Conservation (phyloP, 1,284 basidiomycete genomes). For the Marasmius fiardii region DNA sequence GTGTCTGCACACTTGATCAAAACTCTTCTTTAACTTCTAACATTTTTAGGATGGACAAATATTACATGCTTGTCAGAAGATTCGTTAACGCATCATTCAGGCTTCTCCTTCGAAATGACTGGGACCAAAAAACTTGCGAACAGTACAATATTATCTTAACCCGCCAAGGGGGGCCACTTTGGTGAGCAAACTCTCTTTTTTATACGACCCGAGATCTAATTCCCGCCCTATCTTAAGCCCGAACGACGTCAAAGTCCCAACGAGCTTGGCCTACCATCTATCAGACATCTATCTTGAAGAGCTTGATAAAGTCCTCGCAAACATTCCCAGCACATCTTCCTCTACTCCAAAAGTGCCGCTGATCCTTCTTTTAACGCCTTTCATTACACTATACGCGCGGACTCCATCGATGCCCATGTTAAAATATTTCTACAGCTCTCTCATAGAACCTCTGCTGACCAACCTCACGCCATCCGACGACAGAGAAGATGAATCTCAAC, state of each 20-base stretch:
- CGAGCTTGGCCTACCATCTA: slow-evolving; percentile 82
- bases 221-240: slow-evolving; percentile 42
- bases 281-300: slow-evolving; percentile 91
- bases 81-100: slow-evolving; percentile 86
- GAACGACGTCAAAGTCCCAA: slow-evolving; percentile 71
- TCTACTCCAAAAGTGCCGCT: slow-evolving; percentile 51
- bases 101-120: slow-evolving; percentile 68
- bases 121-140: slow-evolving; percentile 55
- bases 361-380: slow-evolving; percentile 58
- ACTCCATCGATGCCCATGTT: slow-evolving; percentile 62
- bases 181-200: slow-evolving; percentile 43
- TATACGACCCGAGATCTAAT: slow-evolving; percentile 7
- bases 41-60: slow-evolving; percentile 85
- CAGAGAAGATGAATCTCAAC: slow-evolving; percentile 33
- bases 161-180: slow-evolving; percentile 68
- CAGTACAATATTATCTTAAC: slow-evolving; percentile 71
- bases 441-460: slow-evolving; percentile 64
- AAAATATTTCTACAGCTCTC: slow-evolving; percentile 60
- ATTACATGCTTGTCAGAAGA: slow-evolving; percentile 89
- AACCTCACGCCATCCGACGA: slow-evolving; percentile 35
- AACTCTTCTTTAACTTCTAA: slow-evolving; percentile 8
- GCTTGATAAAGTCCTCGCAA: slow-evolving; percentile 68
- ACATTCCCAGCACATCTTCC: slow-evolving; percentile 16
- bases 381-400: slow-evolving; percentile 65
- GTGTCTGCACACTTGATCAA: neutral